Evolutionary conservation across 1,139 yeast genomes (phyloP), one percentile per base, ranked within the genome.

Genomic region (Yamadazyma mexicana): DNA sequence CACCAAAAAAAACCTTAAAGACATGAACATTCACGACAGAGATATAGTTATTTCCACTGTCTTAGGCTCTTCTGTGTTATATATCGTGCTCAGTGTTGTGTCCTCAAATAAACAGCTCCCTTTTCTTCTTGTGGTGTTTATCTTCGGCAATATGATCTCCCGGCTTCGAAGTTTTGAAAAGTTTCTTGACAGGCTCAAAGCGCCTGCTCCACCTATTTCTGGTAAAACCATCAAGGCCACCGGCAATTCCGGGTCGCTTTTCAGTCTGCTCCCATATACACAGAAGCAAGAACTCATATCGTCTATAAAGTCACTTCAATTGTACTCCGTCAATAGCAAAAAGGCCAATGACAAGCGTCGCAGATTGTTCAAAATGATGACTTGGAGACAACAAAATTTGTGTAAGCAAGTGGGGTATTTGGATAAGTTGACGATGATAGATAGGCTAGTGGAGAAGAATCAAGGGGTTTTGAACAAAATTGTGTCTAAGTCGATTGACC

Each of bases 321-420:
- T 62, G 9, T 83, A 83, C 47, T 54, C 66, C 3, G 38, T 47
- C 1, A 62, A 68, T 35, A 65, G 77, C 4, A 61, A 64, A 33
- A 58, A 58, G 11, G 58, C 71, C 62, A 77, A 77, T 39, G 75
- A 72, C 32, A 59, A 76, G 37, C 66, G 79, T 36, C 61, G 74
- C 17, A 60, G 59, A 31, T 51, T 77, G 32, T 77, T 72, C 56
- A 70, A 70, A 40, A 52, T 69, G 51, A 67, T 81, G 75, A 59
- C 76, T 4, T 70, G 77, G 69, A 64, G 76, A 40, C 87, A 81
- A 49, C 83, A 79, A 49, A 62, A 67, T 24, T 50, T 78, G 27
- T 77, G 81, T 31, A 70, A 70, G 17, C 66, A 74, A 14, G 69
- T 73, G 2, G 84, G 85, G 0, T 86, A 85, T 58, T 52, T 71